Evolutionary conservation across 441 rosid genomes (phyloP), one percentile per base, ranked within the genome.

Genomic region (Flueggea neowawraea): DNA sequence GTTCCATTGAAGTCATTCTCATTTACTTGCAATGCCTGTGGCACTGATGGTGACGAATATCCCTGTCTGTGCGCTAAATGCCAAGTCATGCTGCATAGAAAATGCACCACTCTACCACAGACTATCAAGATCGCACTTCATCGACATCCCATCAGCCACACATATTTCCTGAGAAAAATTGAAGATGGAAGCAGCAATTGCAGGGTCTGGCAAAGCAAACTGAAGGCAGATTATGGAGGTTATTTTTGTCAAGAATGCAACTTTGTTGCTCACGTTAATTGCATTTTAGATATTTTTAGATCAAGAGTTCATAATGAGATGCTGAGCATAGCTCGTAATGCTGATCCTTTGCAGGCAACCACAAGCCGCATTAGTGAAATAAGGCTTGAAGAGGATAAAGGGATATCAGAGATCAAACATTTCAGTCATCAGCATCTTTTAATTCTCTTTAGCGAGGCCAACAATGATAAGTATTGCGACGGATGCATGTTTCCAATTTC

Each of bases 21-120:
- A 10, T 51, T 31, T 58, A n/a, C 45, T 17, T 56, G 59, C 59
- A 33, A 56, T 32, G 59, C 59, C 16, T 56, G 59, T 56, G 59
- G 59, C 59, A 56, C 59, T 33, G 45, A 56, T n/a, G 59, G 45
- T 6, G 59, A 56, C 36, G 47, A n/a, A 10, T n/a, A 16, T 10
- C 59, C 59, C 5, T n/a, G 12, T 6, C 16, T 56, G 45, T 56
- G 59, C 48, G 36, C 17, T 22, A n/a, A 8, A 17, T 56, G 59
- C 43, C 59, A 56, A 39, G 17, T 32, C 16, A 15, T 56, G 10
- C 17, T 56, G 15, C 59, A 56, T 17, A 33, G 15, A 6, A 56
- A n/a, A 12, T 56, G 59, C 59, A 15, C 10, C 0, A 12, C 22
- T 3, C 16, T 56, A 8, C 45, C 17, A 4, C 59, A 17, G 28